These are phyloP conservation scores for Nitzschia palea DNA, from an alignment of 108 stramenopile genomes.

Conservation along the genomic window DNA sequence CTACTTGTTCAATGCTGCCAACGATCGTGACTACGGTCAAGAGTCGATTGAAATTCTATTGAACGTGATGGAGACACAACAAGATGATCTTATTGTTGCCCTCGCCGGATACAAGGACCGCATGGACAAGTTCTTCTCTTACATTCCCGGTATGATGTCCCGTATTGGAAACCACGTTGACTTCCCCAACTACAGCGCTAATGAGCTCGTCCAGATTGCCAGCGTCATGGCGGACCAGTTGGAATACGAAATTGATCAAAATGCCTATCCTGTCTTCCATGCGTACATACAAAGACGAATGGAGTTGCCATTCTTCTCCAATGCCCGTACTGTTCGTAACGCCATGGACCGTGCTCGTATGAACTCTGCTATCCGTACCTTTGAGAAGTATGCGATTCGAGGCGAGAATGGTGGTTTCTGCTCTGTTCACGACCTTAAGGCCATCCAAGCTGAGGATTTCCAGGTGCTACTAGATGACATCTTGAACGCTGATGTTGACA, in stretches of 20 bases:
- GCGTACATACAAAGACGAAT: slow-evolving; percentile 91
- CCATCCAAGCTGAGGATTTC: slow-evolving; percentile 87
- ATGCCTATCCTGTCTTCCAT: slow-evolving; percentile 81
- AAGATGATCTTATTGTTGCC: slow-evolving; percentile 96
- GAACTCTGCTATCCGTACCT: slow-evolving; percentile 95
- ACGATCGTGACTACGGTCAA: slow-evolving; percentile 98
- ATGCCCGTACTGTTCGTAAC: slow-evolving; percentile 97
- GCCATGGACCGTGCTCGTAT: slow-evolving; percentile 98
- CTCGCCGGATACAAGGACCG: slow-evolving; percentile 99
- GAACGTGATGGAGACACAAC: slow-evolving; percentile 98
- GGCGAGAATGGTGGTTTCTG: slow-evolving; percentile 83
- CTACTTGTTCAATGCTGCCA: slow-evolving; percentile 98
- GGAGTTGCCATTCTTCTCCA: slow-evolving; percentile 97
- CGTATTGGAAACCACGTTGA: slow-evolving; percentile 99
- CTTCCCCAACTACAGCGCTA: slow-evolving; percentile 96
- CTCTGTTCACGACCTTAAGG: slow-evolving; percentile 82
- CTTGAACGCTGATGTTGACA: slow-evolving; percentile 70
- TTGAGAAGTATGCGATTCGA: slow-evolving; percentile 88
- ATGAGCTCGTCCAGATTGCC: slow-evolving; percentile 94
- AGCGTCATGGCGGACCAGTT: slow-evolving; percentile 88
- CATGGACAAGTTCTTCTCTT: slow-evolving; percentile 98
- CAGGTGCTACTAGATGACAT: slow-evolving; percentile 95
- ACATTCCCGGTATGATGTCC: slow-evolving; percentile 98
- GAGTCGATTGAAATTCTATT: slow-evolving; percentile 99
- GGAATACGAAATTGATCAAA: slow-evolving; percentile 85